These are phyloP conservation scores for Calonectria multiphialidica DNA, from an alignment of 2,329 filamentous ascomycete species.

Conservation along the genomic window DNA sequence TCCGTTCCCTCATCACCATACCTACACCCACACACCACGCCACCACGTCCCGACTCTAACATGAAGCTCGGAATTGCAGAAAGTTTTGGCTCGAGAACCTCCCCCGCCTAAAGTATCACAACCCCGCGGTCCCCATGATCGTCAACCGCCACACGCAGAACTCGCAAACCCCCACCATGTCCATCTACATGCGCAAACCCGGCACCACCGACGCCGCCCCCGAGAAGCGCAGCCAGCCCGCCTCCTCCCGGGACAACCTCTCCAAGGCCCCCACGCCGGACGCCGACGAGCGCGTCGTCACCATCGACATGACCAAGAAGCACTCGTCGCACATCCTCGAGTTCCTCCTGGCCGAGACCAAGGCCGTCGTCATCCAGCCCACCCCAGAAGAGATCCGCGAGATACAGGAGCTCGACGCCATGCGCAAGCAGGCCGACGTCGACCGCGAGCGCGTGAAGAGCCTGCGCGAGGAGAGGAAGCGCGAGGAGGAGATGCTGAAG, in stretches of 20 bases:
- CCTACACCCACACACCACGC: not conserved
- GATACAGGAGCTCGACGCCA: conserved; percentile 68
- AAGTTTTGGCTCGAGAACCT: conserved; percentile 91
- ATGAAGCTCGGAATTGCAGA: conserved; percentile 58
- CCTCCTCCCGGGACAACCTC: conserved; percentile 61
- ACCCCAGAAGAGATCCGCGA: conserved; percentile 71
- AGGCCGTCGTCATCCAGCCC: conserved; percentile 67
- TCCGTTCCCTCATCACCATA: conserved; percentile 53
- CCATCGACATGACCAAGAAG: conserved; percentile 74
- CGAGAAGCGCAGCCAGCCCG: conserved; percentile 52
- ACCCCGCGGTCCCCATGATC: conserved; percentile 86
- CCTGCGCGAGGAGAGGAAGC: conserved; percentile 68
- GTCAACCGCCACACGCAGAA: conserved; percentile 76
- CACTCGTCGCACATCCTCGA: conserved; percentile 72
- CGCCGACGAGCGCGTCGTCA: conserved; percentile 62
- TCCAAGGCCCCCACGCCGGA: conserved; percentile 62
- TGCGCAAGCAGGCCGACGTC: conserved; percentile 60
- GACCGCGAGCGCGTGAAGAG: conserved; percentile 68
- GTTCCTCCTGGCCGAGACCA: conserved; percentile 72
- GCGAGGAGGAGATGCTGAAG: conserved; percentile 67
- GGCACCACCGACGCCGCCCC: conserved; percentile 37
- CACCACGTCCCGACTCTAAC: conserved; percentile 9
- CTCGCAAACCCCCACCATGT: conserved; percentile 69
- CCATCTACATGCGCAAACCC: conserved; percentile 70
- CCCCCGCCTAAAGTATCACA: conserved; percentile 92